phyloP scores from a whole-genome alignment of 441 rosid species.

The Flueggea neowawraea region DNA sequence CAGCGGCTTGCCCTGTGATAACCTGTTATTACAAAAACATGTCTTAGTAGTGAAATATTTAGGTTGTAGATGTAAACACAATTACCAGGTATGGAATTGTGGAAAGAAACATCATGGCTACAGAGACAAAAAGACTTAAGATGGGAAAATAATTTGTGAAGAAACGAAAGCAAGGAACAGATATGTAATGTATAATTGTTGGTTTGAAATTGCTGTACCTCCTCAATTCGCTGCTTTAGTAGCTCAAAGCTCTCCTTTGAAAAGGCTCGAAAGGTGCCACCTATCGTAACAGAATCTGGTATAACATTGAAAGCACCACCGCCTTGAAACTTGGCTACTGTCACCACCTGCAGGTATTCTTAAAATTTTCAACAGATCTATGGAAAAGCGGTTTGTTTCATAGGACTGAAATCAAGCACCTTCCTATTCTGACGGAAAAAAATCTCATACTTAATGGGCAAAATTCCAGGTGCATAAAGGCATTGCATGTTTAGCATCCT shows the following conservation, averaged over 20 bases:
- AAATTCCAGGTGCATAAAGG: no score
- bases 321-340: slow-evolving; percentile 89
- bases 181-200: no score
- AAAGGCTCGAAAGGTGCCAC: slow-evolving; percentile 93
- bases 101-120: not conserved
- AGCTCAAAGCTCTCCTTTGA: slow-evolving; percentile 60
- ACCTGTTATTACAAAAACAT: slow-evolving; percentile 42
- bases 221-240: slow-evolving; percentile 70
- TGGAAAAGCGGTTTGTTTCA: no score
- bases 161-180: no score
- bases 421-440: no score
- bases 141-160: no score
- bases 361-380: no score
- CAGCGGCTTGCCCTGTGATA: slow-evolving; percentile 81
- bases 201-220: slow-evolving; percentile 39
- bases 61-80: not conserved
- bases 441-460: no score
- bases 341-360: slow-evolving; percentile 58
- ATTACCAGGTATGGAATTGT: not conserved
- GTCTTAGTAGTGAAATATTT: not conserved
- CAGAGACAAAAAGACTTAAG: not conserved
- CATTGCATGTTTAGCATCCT: no score
- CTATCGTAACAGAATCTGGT: slow-evolving; percentile 87
- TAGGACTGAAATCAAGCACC: no score
- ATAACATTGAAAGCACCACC: slow-evolving; percentile 92